Evolutionary conservation across 2,329 filamentous ascomycete genomes (phyloP).

Genomic region (Fusarium haematococcum): DNA sequence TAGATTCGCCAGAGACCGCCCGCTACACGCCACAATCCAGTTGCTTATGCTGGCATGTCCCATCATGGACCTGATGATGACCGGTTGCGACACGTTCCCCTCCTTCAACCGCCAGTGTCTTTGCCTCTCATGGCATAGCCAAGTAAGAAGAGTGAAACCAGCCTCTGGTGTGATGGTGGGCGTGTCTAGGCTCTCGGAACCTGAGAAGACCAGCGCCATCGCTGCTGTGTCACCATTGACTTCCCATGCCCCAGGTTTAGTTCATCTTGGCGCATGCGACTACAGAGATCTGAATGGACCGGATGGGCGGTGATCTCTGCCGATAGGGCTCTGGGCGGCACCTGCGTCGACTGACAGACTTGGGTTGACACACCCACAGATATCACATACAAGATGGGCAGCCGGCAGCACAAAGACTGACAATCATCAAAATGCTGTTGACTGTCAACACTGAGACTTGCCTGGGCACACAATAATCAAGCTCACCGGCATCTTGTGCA

Average conservation of each 20-base stretch:
- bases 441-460: background rate
- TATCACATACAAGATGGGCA: background rate
- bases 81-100: background rate
- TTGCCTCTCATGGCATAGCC: background rate
- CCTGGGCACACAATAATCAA: background rate
- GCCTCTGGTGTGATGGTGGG: background rate
- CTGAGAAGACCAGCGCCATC: background rate
- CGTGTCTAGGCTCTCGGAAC: background rate
- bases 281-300: background rate
- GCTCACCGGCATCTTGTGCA: background rate
- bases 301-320: background rate
- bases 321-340: constrained; percentile 1
- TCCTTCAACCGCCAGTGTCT: background rate
- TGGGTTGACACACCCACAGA: background rate
- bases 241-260: background rate
- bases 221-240: background rate
- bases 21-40: constrained; percentile 21
- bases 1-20: constrained; percentile 10
- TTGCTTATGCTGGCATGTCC: constrained; percentile 17
- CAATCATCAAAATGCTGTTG: background rate
- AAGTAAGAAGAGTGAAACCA: background rate
- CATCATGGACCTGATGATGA: constrained; percentile 1
- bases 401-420: background rate
- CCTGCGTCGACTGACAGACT: background rate
- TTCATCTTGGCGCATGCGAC: background rate